phyloP scores from a whole-genome alignment of 345 rosid species.

The Theobroma cacao region DNA sequence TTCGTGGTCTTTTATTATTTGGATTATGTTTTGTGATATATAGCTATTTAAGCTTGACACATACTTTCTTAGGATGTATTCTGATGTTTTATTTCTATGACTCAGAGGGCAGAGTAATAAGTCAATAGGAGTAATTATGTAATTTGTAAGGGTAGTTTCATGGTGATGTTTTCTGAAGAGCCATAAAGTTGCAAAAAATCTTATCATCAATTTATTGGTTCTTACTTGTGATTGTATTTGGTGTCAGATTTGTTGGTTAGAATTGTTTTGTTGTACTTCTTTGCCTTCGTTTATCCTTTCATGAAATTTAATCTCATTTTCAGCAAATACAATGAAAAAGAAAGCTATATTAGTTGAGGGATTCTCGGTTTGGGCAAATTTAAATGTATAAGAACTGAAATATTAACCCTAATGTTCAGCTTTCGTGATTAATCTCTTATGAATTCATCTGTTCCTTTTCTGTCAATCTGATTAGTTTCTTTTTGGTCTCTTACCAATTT shows the following conservation, averaged over 20 bases:
- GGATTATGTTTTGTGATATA: neutral
- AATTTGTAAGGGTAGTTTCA: neutral
- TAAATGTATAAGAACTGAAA: neutral
- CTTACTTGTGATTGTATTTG: neutral
- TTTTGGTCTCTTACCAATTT: slow-evolving; percentile 7
- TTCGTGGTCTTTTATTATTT: slow-evolving; percentile 10
- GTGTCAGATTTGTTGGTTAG: neutral
- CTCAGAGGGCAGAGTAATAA: neutral
- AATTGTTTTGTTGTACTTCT: neutral
- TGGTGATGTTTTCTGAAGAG: neutral
- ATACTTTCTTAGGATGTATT: neutral
- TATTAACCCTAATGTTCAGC: neutral
- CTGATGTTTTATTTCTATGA: neutral
- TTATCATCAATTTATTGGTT: neutral
- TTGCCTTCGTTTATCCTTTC: neutral
- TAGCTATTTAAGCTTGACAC: neutral
- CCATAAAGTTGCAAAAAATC: neutral
- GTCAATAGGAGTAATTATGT: neutral
- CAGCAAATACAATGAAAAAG: neutral
- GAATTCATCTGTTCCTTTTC: neutral
- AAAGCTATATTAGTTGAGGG: neutral
- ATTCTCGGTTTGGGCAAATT: neutral
- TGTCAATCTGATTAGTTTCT: neutral
- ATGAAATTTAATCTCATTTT: neutral
- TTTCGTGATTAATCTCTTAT: neutral